A percentile compares a stretch with the other conserved stretches of the same genome.
Conservation (phyloP, 768 basidiomycete genomes). For the Lactifluus pinguis region DNA sequence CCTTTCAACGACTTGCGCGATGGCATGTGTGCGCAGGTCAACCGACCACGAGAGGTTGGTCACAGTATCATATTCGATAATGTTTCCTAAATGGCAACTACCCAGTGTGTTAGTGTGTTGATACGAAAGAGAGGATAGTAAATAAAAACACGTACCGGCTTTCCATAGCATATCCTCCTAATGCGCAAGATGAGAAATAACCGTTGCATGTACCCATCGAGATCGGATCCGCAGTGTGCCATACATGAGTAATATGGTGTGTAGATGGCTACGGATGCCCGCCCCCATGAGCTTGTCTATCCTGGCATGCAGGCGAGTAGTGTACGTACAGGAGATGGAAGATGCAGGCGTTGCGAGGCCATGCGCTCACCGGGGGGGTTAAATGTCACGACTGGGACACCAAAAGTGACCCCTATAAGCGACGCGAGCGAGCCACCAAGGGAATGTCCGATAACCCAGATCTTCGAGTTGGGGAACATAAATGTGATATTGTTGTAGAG, state of each 20-base stretch:
- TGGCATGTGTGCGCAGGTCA: slow-evolving; percentile 72
- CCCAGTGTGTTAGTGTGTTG: neutral
- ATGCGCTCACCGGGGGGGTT: slow-evolving; percentile 63
- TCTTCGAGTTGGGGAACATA: slow-evolving; percentile 82
- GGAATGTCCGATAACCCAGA: slow-evolving; percentile 83
- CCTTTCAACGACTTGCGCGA: slow-evolving; percentile 69
- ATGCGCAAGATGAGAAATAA: slow-evolving; percentile 66
- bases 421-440: slow-evolving; percentile 86
- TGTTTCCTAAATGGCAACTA: slow-evolving; percentile 52
- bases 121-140: neutral
- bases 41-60: slow-evolving; percentile 78
- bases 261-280: slow-evolving; percentile 43
- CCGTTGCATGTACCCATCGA: slow-evolving; percentile 80
- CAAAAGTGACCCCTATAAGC: slow-evolving; percentile 82
- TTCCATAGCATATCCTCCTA: slow-evolving; percentile 83
- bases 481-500: slow-evolving; percentile 87
- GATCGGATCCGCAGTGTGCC: slow-evolving; percentile 91
- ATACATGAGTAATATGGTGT: slow-evolving; percentile 78
- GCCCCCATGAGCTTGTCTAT: no score
- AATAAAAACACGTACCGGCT: slow-evolving; percentile 32
- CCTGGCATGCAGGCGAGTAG: no score
- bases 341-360: slow-evolving; percentile 68
- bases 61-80: slow-evolving; percentile 90
- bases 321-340: slow-evolving; percentile 66
- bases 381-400: slow-evolving; percentile 82